Evolutionary conservation across 2,329 filamentous ascomycete genomes (phyloP).

Genomic region (Fusarium sp.): DNA sequence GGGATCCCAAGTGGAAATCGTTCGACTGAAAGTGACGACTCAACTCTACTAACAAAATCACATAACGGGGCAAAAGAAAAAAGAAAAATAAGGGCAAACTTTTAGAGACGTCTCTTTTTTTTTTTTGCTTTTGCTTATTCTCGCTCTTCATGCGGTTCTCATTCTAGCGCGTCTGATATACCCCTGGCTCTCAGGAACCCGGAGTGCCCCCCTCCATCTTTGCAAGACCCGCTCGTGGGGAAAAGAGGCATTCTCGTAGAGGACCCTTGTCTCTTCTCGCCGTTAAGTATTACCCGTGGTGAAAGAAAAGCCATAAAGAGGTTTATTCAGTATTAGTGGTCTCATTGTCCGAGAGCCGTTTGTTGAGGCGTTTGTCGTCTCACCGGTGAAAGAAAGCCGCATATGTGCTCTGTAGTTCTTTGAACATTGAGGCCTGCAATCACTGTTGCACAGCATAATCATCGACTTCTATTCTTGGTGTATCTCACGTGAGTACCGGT

Average conservation of each 20-base stretch:
- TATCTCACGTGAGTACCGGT: not conserved
- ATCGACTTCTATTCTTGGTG: not conserved
- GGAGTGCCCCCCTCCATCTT: not conserved
- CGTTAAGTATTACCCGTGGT: not conserved
- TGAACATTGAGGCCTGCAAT: not conserved
- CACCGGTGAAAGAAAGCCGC: not conserved
- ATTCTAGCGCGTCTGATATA: slow-evolving; percentile 19
- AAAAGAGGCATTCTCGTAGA: not conserved
- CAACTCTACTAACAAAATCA: slow-evolving; percentile 6
- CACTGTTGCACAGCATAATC: not conserved
- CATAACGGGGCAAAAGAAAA: not conserved
- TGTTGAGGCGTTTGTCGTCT: slow-evolving; percentile 9
- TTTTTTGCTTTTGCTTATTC: not conserved
- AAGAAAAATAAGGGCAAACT: slow-evolving; percentile 10
- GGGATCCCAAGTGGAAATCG: slow-evolving; percentile 29
- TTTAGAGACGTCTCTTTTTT: slow-evolving; percentile 1
- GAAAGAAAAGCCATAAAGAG: not conserved
- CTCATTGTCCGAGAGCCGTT: not conserved
- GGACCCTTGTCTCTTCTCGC: slow-evolving; percentile 15
- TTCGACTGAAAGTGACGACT: slow-evolving; percentile 42
- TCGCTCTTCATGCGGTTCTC: slow-evolving; percentile 14
- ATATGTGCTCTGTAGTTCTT: not conserved
- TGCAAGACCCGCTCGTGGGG: slow-evolving; percentile 7
- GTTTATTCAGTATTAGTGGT: not conserved
- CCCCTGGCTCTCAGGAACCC: slow-evolving; percentile 27